Percentiles rank a stretch among this genome's conserved stretches.
phyloP scores from a whole-genome alignment of 2,329 filamentous ascomycete genomes.

The Ophiocordyceps robertsii region DNA sequence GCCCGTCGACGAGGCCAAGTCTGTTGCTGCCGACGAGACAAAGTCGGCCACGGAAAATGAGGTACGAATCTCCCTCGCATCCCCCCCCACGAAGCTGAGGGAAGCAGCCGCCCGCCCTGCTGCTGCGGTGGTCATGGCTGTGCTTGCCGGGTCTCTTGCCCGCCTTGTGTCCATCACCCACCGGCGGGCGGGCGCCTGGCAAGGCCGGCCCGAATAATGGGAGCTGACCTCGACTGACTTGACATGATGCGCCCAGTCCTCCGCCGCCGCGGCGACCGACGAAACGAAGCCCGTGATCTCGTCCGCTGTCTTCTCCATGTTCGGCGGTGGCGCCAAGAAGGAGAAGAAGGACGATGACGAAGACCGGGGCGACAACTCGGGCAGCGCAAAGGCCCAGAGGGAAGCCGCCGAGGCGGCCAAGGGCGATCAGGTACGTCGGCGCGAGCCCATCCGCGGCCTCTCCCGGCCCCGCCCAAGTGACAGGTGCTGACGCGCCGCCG shows the following conservation, averaged over 20 bases:
- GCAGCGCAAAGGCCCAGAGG: slow-evolving; percentile 70
- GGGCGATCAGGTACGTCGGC: slow-evolving; percentile 38
- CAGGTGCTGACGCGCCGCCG: slow-evolving; percentile 1
- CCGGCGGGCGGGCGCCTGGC: no score
- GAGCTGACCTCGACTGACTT: slow-evolving; percentile 1
- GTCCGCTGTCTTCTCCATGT: slow-evolving; percentile 88
- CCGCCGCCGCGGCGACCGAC: slow-evolving; percentile 7
- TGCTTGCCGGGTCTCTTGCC: no score
- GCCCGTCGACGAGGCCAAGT: slow-evolving; percentile 12
- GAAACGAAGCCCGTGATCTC: slow-evolving; percentile 29
- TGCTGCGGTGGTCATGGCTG: background rate
- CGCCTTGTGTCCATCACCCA: no score
- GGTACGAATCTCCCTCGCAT: slow-evolving; percentile 8
- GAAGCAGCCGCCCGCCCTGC: background rate
- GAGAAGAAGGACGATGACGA: slow-evolving; percentile 80
- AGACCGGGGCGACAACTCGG: slow-evolving; percentile 75
- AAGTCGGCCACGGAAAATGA: slow-evolving; percentile 11
- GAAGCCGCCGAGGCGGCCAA: slow-evolving; percentile 45
- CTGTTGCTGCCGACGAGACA: background rate
- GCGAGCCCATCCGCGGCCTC: background rate
- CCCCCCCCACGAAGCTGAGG: background rate
- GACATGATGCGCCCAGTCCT: background rate
- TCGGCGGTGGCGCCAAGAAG: slow-evolving; percentile 94
- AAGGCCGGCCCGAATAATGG: no score
- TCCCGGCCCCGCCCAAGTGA: background rate